phyloP scores from a whole-genome alignment of 306 rosid genomes.

The Dryas alaskensis region DNA sequence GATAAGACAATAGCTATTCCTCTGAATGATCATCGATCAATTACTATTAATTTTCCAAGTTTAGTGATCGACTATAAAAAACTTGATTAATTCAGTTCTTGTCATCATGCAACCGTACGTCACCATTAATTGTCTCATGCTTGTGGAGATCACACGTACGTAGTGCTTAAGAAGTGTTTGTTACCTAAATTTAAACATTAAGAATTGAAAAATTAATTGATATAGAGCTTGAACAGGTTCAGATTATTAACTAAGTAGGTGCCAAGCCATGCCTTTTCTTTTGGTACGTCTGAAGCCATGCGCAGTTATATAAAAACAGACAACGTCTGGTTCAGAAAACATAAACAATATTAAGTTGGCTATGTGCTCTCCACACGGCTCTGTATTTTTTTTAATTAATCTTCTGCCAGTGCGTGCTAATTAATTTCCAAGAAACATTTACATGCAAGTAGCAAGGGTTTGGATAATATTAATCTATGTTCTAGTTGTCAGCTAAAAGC shows the following conservation, averaged over 20 bases:
- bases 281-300: background rate
- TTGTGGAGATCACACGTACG: no score
- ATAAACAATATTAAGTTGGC: background rate
- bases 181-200: background rate
- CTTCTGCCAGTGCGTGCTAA: background rate
- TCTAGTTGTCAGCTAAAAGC: background rate
- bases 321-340: background rate
- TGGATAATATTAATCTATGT: background rate
- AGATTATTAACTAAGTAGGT: background rate
- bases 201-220: background rate
- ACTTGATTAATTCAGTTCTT: no score
- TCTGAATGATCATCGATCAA: no score
- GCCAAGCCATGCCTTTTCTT: background rate
- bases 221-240: background rate
- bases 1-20: no score
- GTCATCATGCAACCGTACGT: no score
- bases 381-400: background rate
- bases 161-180: background rate
- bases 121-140: no score
- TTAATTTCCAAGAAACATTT: constrained; percentile 8
- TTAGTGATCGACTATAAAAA: no score
- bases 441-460: background rate
- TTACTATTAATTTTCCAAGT: no score
- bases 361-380: constrained; percentile 5
- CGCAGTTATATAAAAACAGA: background rate